These are phyloP conservation scores for Suillus weaverae DNA, from an alignment of 768 basidiomycete species.

Conservation along the genomic window DNA sequence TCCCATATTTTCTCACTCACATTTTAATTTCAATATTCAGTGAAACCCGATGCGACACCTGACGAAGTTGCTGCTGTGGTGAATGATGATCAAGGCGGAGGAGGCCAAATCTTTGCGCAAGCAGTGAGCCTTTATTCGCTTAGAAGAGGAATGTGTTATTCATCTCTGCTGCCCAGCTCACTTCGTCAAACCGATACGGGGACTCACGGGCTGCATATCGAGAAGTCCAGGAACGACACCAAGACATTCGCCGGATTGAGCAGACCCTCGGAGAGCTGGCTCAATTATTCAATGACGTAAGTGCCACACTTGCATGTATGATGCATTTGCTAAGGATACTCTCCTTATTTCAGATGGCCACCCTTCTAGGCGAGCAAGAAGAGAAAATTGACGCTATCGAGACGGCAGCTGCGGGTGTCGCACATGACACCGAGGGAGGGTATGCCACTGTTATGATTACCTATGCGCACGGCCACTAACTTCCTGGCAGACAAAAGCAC, in stretches of 20 bases:
- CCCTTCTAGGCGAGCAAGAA: slow-evolving; percentile 78
- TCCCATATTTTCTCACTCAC: neutral
- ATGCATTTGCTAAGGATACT: slow-evolving; percentile 6
- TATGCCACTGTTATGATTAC: slow-evolving; percentile 34
- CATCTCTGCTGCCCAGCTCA: slow-evolving; percentile 46
- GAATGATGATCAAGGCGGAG: slow-evolving; percentile 57
- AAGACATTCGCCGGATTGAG: slow-evolving; percentile 84
- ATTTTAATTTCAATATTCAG: slow-evolving; percentile 35
- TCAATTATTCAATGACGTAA: slow-evolving; percentile 82
- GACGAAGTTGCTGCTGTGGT: slow-evolving; percentile 75
- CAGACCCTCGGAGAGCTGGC: slow-evolving; percentile 86
- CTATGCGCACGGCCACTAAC: neutral
- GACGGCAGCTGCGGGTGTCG: slow-evolving; percentile 58
- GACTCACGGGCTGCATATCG: slow-evolving; percentile 79
- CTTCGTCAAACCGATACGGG: slow-evolving; percentile 77
- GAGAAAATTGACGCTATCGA: slow-evolving; percentile 68
- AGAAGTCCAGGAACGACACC: slow-evolving; percentile 88
- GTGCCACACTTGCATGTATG: slow-evolving; percentile 18
- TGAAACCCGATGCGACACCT: slow-evolving; percentile 83
- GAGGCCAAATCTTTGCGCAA: slow-evolving; percentile 74
- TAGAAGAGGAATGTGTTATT: neutral
- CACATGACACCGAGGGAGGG: slow-evolving; percentile 71
- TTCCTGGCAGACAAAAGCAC: slow-evolving; percentile 48
- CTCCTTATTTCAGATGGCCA: slow-evolving; percentile 58
- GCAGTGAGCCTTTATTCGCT: slow-evolving; percentile 43